These are phyloP conservation scores for Amborella trichopoda DNA, from an alignment of 164 flowering plant species.

Conservation along the genomic window DNA sequence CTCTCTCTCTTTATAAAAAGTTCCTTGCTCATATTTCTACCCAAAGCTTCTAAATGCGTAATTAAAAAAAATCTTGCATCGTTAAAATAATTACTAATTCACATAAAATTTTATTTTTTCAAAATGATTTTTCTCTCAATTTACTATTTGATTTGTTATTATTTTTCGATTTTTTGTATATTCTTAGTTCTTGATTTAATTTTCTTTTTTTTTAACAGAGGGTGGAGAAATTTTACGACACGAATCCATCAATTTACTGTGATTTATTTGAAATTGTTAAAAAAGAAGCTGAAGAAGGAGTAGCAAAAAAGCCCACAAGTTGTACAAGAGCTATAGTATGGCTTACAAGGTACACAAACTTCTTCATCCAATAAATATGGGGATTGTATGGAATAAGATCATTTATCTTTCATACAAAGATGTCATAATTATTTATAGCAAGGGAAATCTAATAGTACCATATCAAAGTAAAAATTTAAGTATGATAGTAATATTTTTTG, in stretches of 20 bases:
- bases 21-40: too few relatives aligned
- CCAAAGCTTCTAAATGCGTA: background rate
- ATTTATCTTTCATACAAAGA: too few relatives aligned
- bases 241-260: constrained; percentile 37
- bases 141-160: too few relatives aligned
- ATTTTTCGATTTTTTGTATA: background rate
- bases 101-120: too few relatives aligned
- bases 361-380: too few relatives aligned
- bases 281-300: constrained; percentile 56
- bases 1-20: background rate
- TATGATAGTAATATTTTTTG: too few relatives aligned
- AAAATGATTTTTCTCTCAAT: too few relatives aligned
- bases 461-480: too few relatives aligned
- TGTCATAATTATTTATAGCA: too few relatives aligned
- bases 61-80: background rate
- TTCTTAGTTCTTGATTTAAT: background rate
- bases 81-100: background rate
- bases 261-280: constrained; percentile 58
- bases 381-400: too few relatives aligned
- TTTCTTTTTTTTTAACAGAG: constrained; percentile 23
- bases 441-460: too few relatives aligned
- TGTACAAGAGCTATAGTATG: constrained; percentile 65
- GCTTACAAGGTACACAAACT: constrained; percentile 81
- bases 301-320: constrained; percentile 36
- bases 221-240: constrained; percentile 38